phyloP scores from a whole-genome alignment of 2,329 filamentous ascomycete species.

The Xylaria sp. region DNA sequence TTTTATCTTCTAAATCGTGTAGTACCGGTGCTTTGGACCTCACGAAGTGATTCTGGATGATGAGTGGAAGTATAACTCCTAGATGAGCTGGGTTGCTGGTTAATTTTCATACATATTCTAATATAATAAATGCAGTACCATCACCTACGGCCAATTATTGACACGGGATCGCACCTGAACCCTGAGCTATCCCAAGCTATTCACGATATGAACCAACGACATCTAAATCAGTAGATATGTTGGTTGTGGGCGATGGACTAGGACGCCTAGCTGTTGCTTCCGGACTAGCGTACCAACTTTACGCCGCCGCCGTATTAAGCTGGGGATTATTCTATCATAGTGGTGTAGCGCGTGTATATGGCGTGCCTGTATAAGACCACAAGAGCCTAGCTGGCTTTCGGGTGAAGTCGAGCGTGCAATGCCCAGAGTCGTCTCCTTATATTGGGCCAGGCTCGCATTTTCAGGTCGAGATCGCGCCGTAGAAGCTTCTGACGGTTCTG shows the following conservation, averaged over 20 bases:
- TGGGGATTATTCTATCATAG: conserved; percentile 54
- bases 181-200: too few species aligned
- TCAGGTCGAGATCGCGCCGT: neutral
- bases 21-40: neutral
- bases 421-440: too few species aligned
- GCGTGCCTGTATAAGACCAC: conserved; percentile 47
- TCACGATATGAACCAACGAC: neutral
- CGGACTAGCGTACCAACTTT: conserved; percentile 49
- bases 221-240: conserved; percentile 43
- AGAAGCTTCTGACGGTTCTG: neutral
- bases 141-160: neutral
- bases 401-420: conserved; percentile 25
- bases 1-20: conserved; percentile 49
- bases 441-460: neutral
- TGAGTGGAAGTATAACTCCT: too few species aligned
- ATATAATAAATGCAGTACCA: neutral
- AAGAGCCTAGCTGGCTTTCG: conserved; percentile 33
- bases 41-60: neutral
- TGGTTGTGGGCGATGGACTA: conserved; percentile 57
- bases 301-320: conserved; percentile 52
- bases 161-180: neutral
- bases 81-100: neutral
- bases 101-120: neutral
- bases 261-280: conserved; percentile 56
- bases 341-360: conserved; percentile 57